Evolutionary conservation across 495 filamentous ascomycete species (phyloP), one percentile per base, ranked within the genome.

Genomic region (Aspergillus asperescens): DNA sequence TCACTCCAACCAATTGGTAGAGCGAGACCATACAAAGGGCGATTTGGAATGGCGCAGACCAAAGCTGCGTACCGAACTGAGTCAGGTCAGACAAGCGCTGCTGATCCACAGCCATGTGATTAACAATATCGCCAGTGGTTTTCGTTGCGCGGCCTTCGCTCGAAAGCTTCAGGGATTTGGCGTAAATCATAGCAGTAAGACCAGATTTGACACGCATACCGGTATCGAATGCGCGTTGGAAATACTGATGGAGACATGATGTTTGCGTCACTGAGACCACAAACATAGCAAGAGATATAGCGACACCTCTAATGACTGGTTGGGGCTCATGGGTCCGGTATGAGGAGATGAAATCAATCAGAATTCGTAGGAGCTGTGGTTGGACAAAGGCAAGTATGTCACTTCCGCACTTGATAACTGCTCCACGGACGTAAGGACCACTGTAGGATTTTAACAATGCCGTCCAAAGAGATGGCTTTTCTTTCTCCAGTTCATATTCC

Each of bases 11-110:
- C 7, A 99, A 77, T 63, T 96, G 87, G 69, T 99, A 97, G 24
- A 99, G 78, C 7, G 92, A 96, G 9, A 88, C 56, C 90, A 99
- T 93, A 71, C 94, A 97, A 19, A 99, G 79, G 23, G 80, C 73
- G 55, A 99, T 99, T 70, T 99, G 94, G 69, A 96, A 95, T 4
- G 94, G 94, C 2, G 94, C 94, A 42, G 90, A 95, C 86, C 92
- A 93, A 8, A 95, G 73, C 69, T 96, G 91, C 61, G 91, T 90
- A 28, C 89, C 91, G 62, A 89, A 99, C 61, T 97, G 94, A 3
- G 91, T 91, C 47, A 99, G 73, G 71, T 99, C 94, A 57, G 96
- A 87, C 34, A 99, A 77, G 25, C 94, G 82, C 63, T 97, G 93
- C 38, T 90, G 91, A 67, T 99, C 94, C 18, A 97, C 91, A 20